These are phyloP conservation scores for Eucalyptus pauciflora DNA, from an alignment of 345 rosid species.

Conservation along the genomic window DNA sequence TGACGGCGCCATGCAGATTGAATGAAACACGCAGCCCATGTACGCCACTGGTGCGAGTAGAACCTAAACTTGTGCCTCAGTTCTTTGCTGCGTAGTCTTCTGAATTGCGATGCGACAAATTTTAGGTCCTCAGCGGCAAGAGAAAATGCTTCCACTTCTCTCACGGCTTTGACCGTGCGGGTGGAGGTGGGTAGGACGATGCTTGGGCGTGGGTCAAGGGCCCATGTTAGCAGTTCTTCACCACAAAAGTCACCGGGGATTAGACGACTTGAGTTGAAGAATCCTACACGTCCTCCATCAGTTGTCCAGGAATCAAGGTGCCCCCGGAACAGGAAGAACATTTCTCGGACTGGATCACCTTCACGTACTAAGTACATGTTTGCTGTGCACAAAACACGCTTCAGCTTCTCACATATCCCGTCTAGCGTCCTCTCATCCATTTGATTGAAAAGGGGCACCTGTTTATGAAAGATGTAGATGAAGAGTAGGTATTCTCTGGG, in stretches of 20 bases:
- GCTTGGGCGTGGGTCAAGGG: conserved; percentile 1
- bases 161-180: conserved; percentile 6
- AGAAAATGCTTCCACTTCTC: conserved; percentile 10
- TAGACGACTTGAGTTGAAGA: conserved; percentile 10
- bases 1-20: conserved; percentile 10
- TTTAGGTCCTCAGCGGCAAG: conserved; percentile 6
- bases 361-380: background rate
- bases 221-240: conserved; percentile 16
- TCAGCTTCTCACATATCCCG: conserved; percentile 11
- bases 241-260: conserved; percentile 16
- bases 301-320: conserved; percentile 6
- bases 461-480: background rate
- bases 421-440: conserved; percentile 10
- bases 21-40: conserved; percentile 15
- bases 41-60: conserved; percentile 11
- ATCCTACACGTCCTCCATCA: conserved; percentile 6
- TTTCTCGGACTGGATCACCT: conserved; percentile 13
- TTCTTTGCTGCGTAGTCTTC: conserved; percentile 6
- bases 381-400: background rate
- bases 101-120: conserved; percentile 8
- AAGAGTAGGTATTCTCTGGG: background rate
- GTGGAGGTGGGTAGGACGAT: conserved; percentile 10
- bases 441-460: conserved; percentile 9
- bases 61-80: conserved; percentile 6
- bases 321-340: conserved; percentile 20